phyloP scores from a whole-genome alignment of 805 yeast genomes.

The Sugiyamaella valdiviana region DNA sequence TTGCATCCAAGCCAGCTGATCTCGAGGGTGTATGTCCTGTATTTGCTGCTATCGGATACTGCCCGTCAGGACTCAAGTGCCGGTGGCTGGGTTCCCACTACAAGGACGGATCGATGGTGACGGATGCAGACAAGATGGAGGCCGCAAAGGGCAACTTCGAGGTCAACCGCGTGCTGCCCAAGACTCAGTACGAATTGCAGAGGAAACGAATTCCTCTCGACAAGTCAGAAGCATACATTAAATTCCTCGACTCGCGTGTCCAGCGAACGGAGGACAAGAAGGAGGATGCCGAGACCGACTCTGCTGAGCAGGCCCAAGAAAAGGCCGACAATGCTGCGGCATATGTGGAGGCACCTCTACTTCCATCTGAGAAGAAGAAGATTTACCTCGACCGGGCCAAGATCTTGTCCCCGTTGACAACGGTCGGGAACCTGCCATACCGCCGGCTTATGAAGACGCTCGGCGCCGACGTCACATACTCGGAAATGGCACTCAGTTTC shows the following conservation, averaged over 20 bases:
- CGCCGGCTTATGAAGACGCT: conserved; percentile 84
- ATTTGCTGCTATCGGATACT: conserved; percentile 69
- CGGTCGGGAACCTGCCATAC: conserved; percentile 95
- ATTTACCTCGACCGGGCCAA: conserved; percentile 66
- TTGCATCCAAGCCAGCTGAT: conserved; percentile 63
- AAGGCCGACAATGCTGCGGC: conserved; percentile 30
- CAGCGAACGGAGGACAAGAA: conserved; percentile 33
- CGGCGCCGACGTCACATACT: conserved; percentile 89
- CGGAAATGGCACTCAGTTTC: conserved; percentile 88
- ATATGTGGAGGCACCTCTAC: conserved; percentile 74
- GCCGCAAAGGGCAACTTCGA: conserved; percentile 43
- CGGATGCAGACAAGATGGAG: conserved; percentile 39
- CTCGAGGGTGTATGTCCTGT: conserved; percentile 81
- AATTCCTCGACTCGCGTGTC: conserved; percentile 49
- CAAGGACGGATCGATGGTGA: conserved; percentile 37
- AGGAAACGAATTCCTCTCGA: conserved; percentile 57
- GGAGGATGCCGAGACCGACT: conserved; percentile 27
- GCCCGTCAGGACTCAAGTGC: conserved; percentile 91
- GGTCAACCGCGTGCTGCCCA: conserved; percentile 53
- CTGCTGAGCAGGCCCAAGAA: conserved; percentile 15
- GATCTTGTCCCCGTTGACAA: conserved; percentile 91
- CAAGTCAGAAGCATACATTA: conserved; percentile 50
- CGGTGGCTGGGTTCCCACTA: conserved; percentile 77
- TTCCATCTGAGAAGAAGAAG: conserved; percentile 71
- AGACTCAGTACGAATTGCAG: conserved; percentile 44